Base-by-base conservation (phyloP, 2,329 filamentous ascomycete genomes). In the Neopestalotiopsis clavispora region DNA sequence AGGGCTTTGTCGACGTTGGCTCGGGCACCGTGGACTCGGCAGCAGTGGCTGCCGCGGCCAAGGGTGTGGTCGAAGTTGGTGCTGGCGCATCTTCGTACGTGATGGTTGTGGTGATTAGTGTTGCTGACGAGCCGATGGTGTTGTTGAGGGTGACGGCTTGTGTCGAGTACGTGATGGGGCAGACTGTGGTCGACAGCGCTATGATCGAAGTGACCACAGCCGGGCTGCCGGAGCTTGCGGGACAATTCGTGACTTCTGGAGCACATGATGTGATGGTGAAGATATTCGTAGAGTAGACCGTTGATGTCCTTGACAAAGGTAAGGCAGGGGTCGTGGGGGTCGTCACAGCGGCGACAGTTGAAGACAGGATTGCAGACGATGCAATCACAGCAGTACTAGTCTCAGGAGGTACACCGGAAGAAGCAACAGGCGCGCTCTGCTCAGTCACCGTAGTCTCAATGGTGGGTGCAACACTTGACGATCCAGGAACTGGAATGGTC, bases 171-270 rank as follows among this genome's bases (percentile, higher is more conserved):
- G 72, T 67, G 4, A 77, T 75, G 5, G 76, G 75, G 34, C 75
- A 77, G 23, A 78, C 70, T 17, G 76, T 78, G 2, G 76, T 78
- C 32, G 76, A 78, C 1, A 77, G 69, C 14, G 76, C 72, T 59
- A 78, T 63, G 17, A 74, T 67, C 20, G 76, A 75, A 1, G 76
- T 78, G 12, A 74, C 75, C 40, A 77, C 74, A 2, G 42, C 61
- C 4, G 61, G 61, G 9, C 71, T 62, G 3, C 73, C 75, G 3
- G 72, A n/a, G 7, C 67, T 71, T 2, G 73, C 71, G 2, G 75
- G 73, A 30, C 75, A 77, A 66, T 76, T 74, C 2, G 68, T 75
- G 14, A 74, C 74, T 34, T 71, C 74, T 32, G 75, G 73, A 0
- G 75, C 73, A 57, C 76, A 78, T 23, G 75, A 75, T 4, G 76